Evolutionary conservation across 768 basidiomycete species (phyloP), one percentile per base, ranked within the genome.

Genomic region (Fomitopsis serialis): DNA sequence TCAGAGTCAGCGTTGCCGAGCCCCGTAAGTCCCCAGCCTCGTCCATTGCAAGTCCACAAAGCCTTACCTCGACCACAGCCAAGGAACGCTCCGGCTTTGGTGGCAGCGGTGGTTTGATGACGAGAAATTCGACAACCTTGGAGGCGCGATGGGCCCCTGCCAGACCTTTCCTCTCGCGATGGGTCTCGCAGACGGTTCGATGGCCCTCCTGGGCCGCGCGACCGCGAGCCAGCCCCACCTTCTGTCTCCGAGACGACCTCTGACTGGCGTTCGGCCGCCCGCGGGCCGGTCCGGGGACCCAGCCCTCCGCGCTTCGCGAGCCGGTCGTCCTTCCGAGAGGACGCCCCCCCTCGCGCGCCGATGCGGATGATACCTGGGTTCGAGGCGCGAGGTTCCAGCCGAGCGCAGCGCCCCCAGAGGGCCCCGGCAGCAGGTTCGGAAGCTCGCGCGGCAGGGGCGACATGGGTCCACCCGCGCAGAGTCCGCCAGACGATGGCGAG

Each of bases 1-100:
- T 99, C 57, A 81, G 97, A 54, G 85, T 98, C 54, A 93, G 87
- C 68, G 97, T 99, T 45, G 97, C 97, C 9, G 97, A 98, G 66
- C 87, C 95, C 61, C 92, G 93, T 96, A 67, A 77, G 91, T 82
- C 15, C 32, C 55, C n/a, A n/a, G n/a, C 42, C 46, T 40, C 12
- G 6, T 42, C 4, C 42, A 42, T 40, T 29, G 45, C 47, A 42
- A 45, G 22, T 37, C 32, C 53, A 48, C 59, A 61, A 54, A 61
- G 45, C 46, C 50, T 50, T 23, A 44, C 34, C 37, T 34, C 24
- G 35, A 44, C 11, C 12, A 49, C 61, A 94, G 92, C 89, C 45
- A 94, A 92, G 68, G 90, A 92, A 64, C 81, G 83, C 27, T 44
- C 73, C 42, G 79, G 78, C 43, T 81, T 82, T 58, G 73, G 80